Base-by-base conservation (phyloP, 2,329 filamentous ascomycete genomes). In the Neonectria ditissima region DNA sequence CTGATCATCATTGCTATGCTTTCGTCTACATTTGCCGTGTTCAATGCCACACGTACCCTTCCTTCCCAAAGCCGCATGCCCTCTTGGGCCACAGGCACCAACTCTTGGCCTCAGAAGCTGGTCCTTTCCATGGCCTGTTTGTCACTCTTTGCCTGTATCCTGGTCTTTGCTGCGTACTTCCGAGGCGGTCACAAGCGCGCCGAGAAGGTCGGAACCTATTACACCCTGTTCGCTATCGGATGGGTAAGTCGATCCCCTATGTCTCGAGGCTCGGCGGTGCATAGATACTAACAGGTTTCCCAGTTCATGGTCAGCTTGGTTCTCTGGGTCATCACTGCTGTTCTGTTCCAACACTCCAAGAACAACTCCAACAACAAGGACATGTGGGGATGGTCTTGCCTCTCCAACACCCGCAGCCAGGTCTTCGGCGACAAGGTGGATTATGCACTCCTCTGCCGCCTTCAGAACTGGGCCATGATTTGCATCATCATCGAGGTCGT, bases 301-400 rank as follows among this genome's bases (percentile, higher is more conserved):
- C 47, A 80, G 78, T 98, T 98, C 84, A 91, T 96, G 76, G 91
- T 97, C 80, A 96, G 92, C 77, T 91, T 97, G 78, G 81, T 97
- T 74, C 92, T 99, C 84, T 99, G 96, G 96, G 90, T 91, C 58
- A 83, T 96, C 34, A 94, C 93, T 32, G 94, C 94, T 41, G 93
- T 90, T 62, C 81, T 97, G 60, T 87, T 97, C 73, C 94, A 98
- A 77, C 87, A 91, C 73, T 89, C 89, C 61, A 92, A 91, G 77
- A 87, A 89, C 73, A 92, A 86, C 75, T 75, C 76, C 75, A 82
- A 88, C 68, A 92, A 92, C 75, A 89, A 97, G 79, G 96, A 99
- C 79, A 88, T 99, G 80, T 99, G 96, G 96, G 94, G 95, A 63
- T 99, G 96, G 96, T 89, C 93, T n/a, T 99, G 96, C 79, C 91